These are phyloP conservation scores for Pichia membranifaciens DNA, from an alignment of 805 yeast genomes.

Conservation along the genomic window DNA sequence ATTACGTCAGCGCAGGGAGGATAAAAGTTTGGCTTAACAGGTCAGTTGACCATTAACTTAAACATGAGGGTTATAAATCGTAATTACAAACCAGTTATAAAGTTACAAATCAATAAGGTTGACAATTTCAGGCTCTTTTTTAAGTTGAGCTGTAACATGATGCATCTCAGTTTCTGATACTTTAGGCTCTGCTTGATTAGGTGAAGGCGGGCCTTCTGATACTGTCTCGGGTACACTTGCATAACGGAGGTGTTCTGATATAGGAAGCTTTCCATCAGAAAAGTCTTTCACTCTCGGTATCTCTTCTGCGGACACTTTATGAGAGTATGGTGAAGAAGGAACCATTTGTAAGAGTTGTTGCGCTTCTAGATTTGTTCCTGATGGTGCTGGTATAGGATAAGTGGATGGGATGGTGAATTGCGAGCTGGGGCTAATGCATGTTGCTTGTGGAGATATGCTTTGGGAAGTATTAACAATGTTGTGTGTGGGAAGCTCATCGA, in stretches of 20 bases:
- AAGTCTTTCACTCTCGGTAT: not conserved
- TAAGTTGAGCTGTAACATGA: not conserved
- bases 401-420: not conserved
- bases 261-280: not conserved
- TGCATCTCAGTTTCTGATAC: not conserved
- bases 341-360: not conserved
- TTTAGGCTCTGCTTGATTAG: not conserved
- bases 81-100: not conserved
- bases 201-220: too few species aligned
- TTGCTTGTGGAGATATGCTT: not conserved
- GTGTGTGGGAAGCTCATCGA: not conserved
- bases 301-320: not conserved
- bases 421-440: not conserved
- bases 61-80: too few species aligned
- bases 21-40: too few species aligned
- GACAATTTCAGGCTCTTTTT: constrained; percentile 11
- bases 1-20: too few species aligned
- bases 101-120: constrained; percentile 14
- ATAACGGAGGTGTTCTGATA: not conserved
- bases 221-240: not conserved
- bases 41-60: too few species aligned
- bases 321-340: not conserved
- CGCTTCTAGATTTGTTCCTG: not conserved
- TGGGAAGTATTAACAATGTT: too few species aligned
- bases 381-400: not conserved